Conservation (phyloP, 2,329 filamentous ascomycete species). For the Amphichorda felina region DNA sequence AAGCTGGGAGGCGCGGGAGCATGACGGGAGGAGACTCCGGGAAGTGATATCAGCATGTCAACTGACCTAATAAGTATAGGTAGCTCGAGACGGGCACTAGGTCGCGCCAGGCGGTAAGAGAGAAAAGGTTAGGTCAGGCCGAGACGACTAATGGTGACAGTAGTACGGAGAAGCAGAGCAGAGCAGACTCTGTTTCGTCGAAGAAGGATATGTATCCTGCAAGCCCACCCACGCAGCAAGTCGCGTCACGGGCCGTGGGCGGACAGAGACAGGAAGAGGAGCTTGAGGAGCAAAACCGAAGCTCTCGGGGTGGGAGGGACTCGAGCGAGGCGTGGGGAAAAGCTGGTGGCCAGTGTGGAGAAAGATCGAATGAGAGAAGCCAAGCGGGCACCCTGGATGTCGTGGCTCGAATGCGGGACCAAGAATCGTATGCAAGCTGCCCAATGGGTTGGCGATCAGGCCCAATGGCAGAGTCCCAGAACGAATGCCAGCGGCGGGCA, state of each 20-base stretch:
- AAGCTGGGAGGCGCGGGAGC: not conserved
- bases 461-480: slow-evolving; percentile 3
- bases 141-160: not conserved
- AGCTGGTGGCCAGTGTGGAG: slow-evolving; percentile 15
- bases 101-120: slow-evolving; percentile 1
- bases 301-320: slow-evolving; percentile 11
- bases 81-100: slow-evolving; percentile 1
- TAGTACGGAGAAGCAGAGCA: not conserved
- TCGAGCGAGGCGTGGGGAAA: slow-evolving; percentile 20
- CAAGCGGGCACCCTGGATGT: slow-evolving; percentile 15
- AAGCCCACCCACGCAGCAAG: slow-evolving; percentile 14
- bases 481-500: not conserved
- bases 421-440: slow-evolving; percentile 22
- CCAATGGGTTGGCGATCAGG: slow-evolving; percentile 12
- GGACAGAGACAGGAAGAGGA: slow-evolving; percentile 1
- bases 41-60: not conserved
- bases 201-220: slow-evolving; percentile 9
- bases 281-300: slow-evolving; percentile 5
- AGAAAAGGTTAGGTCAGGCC: not conserved
- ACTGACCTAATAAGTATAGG: slow-evolving; percentile 1
- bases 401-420: slow-evolving; percentile 27
- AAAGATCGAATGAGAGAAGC: slow-evolving; percentile 18
- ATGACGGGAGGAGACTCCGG: not conserved
- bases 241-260: slow-evolving; percentile 2
- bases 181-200: not conserved